These are phyloP conservation scores for Isabelozyma pseudorhagii DNA, from an alignment of 805 yeast genomes.

Conservation along the genomic window DNA sequence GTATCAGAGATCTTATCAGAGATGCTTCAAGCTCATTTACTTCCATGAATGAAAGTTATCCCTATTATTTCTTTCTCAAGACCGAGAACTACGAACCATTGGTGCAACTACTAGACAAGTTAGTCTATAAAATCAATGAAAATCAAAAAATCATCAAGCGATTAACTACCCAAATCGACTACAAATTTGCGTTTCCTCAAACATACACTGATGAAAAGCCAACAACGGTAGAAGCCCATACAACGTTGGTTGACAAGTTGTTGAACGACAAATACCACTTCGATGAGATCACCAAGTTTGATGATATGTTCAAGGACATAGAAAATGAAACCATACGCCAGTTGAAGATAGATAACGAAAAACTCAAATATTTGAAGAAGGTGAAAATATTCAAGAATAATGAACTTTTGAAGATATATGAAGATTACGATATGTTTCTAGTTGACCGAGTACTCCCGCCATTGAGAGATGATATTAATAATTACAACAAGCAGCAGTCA, in stretches of 20 bases:
- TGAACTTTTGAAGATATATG: conserved; percentile 17
- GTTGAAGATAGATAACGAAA: conserved; percentile 25
- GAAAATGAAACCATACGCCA: conserved; percentile 15
- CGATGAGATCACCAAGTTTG: conserved; percentile 9
- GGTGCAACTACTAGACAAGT: conserved; percentile 15
- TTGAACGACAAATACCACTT: conserved; percentile 26
- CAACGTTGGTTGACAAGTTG: conserved; percentile 7
- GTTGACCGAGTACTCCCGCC: conserved; percentile 23
- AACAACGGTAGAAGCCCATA: conserved; percentile 3
- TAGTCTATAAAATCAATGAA: conserved; percentile 17
- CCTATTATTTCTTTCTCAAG: conserved; percentile 15
- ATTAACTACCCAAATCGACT: conserved; percentile 20
- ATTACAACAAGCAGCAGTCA: conserved; percentile 1
- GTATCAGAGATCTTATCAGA: too few species aligned
- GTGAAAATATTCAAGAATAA: conserved; percentile 18
- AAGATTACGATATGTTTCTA: conserved; percentile 29
- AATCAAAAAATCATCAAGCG: conserved; percentile 22
- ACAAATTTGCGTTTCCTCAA: conserved; percentile 8
- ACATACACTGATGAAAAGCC: not conserved
- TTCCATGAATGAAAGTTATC: conserved; percentile 1
- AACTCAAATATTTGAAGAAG: conserved; percentile 16
- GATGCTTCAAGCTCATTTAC: not conserved
- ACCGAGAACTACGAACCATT: conserved; percentile 34
- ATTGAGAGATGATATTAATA: conserved; percentile 17
- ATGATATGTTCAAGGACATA: conserved; percentile 1